phyloP scores from a whole-genome alignment of 1,284 basidiomycete species.

The Cyathus pygmaeus region DNA sequence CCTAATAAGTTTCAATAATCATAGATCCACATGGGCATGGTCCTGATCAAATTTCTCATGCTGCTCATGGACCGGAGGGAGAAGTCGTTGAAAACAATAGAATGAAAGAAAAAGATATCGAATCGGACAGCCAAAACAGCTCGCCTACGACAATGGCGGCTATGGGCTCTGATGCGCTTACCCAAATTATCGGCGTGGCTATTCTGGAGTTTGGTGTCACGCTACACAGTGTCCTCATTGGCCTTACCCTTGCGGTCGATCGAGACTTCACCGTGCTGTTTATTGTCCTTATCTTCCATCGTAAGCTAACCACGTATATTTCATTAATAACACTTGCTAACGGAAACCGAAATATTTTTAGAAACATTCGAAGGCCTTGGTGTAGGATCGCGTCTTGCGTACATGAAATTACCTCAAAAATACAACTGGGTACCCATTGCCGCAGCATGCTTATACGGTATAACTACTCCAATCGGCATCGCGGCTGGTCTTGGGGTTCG shows the following conservation, averaged over 20 bases:
- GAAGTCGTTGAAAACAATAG: conserved; percentile 17
- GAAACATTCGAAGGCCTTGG: conserved; percentile 94
- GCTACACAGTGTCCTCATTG: conserved; percentile 90
- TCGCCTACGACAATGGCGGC: neutral
- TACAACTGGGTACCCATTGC: conserved; percentile 72
- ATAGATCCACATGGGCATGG: conserved; percentile 76
- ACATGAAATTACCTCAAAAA: conserved; percentile 68
- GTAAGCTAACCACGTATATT: conserved; percentile 53
- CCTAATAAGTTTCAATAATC: no score
- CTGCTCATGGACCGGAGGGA: conserved; percentile 74
- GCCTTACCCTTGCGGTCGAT: conserved; percentile 91
- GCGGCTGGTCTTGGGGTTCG: conserved; percentile 89
- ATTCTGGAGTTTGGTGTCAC: conserved; percentile 95
- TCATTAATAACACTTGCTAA: neutral
- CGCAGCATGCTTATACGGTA: conserved; percentile 76
- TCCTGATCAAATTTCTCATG: conserved; percentile 61
- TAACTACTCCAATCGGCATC: conserved; percentile 87
- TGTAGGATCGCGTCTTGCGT: conserved; percentile 86
- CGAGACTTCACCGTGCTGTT: conserved; percentile 86
- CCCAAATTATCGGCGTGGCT: conserved; percentile 87
- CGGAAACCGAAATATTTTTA: conserved; percentile 36
- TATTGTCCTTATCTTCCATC: conserved; percentile 91
- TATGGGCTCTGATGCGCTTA: conserved; percentile 57
- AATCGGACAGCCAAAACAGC: neutral
- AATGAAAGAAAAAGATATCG: neutral